Base-by-base conservation (phyloP, 148 eudicot genomes). In the Dysphania ambrosioides region DNA sequence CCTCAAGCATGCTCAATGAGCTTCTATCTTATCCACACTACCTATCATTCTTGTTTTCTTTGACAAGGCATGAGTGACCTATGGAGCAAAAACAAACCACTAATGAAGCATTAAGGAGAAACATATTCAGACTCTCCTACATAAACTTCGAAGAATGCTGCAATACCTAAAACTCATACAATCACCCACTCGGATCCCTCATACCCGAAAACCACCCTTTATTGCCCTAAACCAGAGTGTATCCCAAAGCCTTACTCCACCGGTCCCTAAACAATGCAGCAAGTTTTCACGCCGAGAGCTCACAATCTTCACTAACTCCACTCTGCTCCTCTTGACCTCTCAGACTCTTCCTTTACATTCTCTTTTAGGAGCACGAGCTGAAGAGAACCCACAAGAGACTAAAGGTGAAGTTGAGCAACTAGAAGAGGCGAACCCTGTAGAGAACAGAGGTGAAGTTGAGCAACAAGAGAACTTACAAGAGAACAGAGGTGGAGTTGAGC, bases 281-380 rank as follows among this genome's bases (percentile, higher is more conserved):
- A 84, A 72, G 66, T 66, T 87, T 34, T 81, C 93, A 4, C 88
- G 93, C 12, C 79, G 96, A 68, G 86, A 88, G 31, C 86, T 91
- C 42, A 62, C 91, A 3, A 77, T 87, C 64, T 84, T 76, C 76
- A 79, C 83, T 70, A 84, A 76, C 26, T 84, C 96, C 21, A 84
- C 89, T 41, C 32, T 87, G 44, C 77, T 86, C 19, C 81, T 90
- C 75, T 61, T 87, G 31, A 78, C 81, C 36, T 83, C 92, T 65
- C 89, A 84, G 68, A 38, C 79, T 27, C 59, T 86, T 5, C 77
- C 82, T 42, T 79, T 78, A 31, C 55, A 62, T 68, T n/a, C 63
- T 1, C 58, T 29, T 12, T 49, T 82, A 4, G 78, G 62, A 36
- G 91, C 89, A 5, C 63, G 57, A 44, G 70, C 81, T 5, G 81